Conservation (phyloP, 257 asterid species). For the Scutellaria barbata region DNA sequence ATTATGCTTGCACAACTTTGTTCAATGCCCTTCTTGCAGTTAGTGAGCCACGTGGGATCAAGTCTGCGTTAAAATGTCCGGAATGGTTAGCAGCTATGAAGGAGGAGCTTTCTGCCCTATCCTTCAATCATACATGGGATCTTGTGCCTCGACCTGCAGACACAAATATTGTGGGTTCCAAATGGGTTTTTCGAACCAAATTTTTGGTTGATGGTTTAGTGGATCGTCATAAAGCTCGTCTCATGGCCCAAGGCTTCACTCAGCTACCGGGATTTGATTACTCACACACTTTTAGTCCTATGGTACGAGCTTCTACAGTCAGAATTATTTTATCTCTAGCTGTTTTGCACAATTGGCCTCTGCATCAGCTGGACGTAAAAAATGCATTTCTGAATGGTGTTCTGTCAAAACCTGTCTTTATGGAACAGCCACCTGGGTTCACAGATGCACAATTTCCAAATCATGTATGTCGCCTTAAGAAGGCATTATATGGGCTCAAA, state of each 20-base stretch:
- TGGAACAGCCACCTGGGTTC: neutral
- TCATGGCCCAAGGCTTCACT: too few species aligned
- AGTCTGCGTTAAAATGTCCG: neutral
- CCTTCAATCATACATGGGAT: neutral
- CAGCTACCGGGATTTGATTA: neutral
- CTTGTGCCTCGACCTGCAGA: neutral
- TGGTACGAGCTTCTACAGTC: neutral
- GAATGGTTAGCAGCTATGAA: neutral
- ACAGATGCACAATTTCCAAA: neutral
- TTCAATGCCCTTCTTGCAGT: neutral
- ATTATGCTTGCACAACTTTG: neutral
- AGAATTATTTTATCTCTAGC: neutral
- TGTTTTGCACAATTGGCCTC: neutral
- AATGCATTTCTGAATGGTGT: neutral
- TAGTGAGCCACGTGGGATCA: neutral
- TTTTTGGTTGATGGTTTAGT: neutral
- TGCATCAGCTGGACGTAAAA: neutral
- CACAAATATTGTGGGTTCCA: neutral
- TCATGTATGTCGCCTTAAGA: neutral
- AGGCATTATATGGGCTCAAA: neutral
- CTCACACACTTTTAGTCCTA: neutral
- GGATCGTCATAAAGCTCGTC: neutral
- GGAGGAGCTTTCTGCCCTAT: neutral
- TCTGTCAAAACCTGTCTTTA: neutral
- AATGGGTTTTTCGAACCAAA: neutral